Percentiles rank a stretch among this genome's conserved stretches.
Evolutionary conservation across 441 rosid species (phyloP).

Genomic region (Raphanus hybrid): DNA sequence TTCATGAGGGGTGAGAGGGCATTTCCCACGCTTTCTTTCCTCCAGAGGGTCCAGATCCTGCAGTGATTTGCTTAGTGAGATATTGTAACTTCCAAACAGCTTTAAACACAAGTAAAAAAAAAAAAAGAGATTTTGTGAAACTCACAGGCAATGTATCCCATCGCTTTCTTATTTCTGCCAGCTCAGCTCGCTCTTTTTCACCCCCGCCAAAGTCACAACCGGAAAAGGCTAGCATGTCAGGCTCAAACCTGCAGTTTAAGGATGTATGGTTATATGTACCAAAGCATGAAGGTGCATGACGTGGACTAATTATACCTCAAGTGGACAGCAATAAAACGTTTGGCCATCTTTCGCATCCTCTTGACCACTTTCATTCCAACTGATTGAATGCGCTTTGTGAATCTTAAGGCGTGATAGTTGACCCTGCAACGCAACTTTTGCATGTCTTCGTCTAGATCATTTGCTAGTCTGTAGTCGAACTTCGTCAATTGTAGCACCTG

Average conservation of each 20-base stretch:
- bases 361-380: constrained; percentile 78
- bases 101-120: constrained; percentile 12
- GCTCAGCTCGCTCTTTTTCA: constrained; percentile 89
- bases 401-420: constrained; percentile 89
- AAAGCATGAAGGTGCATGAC: constrained; percentile 3
- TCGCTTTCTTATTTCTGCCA: constrained; percentile 91
- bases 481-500: constrained; percentile 97
- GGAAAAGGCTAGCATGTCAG: constrained; percentile 99
- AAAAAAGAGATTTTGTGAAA: constrained; percentile 24
- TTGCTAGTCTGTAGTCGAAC: constrained; percentile 97
- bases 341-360: constrained; percentile 82
- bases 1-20: constrained; percentile 97
- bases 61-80: constrained; percentile 17
- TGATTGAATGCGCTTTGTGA: constrained; percentile 78
- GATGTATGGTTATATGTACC: constrained; percentile 24
- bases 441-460: constrained; percentile 80
- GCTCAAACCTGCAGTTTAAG: constrained; percentile 76
- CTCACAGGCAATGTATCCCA: constrained; percentile 98
- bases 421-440: constrained; percentile 95
- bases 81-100: neutral
- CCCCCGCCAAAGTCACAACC: constrained; percentile 99
- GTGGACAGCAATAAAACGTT: constrained; percentile 85
- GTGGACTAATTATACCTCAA: constrained; percentile 56
- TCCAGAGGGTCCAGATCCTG: constrained; percentile 89
- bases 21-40: constrained; percentile 94